Evolutionary conservation across 2,329 filamentous ascomycete species (phyloP), one percentile per base, ranked within the genome.

Genomic region (Fusarium phyllophilum): DNA sequence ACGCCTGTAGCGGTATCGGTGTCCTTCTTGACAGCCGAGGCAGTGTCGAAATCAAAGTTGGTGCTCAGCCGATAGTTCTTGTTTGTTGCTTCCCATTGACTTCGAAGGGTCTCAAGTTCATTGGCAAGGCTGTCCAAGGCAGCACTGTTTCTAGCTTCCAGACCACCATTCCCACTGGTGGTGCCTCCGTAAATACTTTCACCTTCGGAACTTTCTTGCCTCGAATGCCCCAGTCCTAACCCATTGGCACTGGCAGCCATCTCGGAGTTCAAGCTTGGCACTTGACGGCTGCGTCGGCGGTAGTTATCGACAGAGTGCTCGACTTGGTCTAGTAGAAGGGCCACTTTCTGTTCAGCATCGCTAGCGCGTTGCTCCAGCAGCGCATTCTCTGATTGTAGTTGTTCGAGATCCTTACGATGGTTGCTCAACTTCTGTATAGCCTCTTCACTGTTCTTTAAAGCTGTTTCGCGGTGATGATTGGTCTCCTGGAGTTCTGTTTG

Each of bases 301-400:
- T 98, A 98, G 81, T 94, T 97, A 83, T 96, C 95, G 22, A 99
- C 96, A 8, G 94, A 97, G 45, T 91, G 91, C 82, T 97, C 96
- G 42, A 99, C 95, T 80, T 98, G 96, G 81, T 98, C 95, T 18
- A 99, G 90, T 56, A 99, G 90, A 78, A 97, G 89, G 38, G 94
- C 94, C 29, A 99, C 96, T 79, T 97, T 97, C 74, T 94, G 91
- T 84, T 99, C 96, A 3, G 96, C 96, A 81, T 98, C 96, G 58
- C 90, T 87, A 11, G 95, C 96, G 48, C 96, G 93, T 76, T 91
- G 90, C 81, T 98, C 95, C 8, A 99, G 89, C 41, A 92, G 85
- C 1, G 85, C 83, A 78, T 98, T 97, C 82, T 98, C 95, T 61
- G 91, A 88, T 78, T 95, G 94, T 39, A 98, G 87, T 74, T 94